Percentiles rank a stretch among this genome's conserved stretches.
Conservation (phyloP, 352 stramenopile genomes). For the Phytopythium litorale region DNA sequence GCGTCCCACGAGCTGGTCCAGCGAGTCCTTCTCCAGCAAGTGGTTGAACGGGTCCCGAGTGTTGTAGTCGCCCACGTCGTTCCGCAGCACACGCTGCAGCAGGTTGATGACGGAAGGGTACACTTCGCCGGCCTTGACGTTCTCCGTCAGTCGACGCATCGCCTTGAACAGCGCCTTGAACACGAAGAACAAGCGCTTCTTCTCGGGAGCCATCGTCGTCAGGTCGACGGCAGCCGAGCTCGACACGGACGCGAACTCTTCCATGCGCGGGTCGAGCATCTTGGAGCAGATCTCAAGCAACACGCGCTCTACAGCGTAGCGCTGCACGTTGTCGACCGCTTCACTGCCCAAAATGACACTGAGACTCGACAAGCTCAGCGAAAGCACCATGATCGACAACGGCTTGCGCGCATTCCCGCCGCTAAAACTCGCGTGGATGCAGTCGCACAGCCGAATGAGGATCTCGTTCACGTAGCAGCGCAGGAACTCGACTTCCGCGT, state of each 20-base stretch:
- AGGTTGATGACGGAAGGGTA: conserved; percentile 78
- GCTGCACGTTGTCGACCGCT: conserved; percentile 57
- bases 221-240: conserved; percentile 37
- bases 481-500: conserved; percentile 63
- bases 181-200: conserved; percentile 61
- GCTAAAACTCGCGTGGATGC: conserved; percentile 70
- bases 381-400: conserved; percentile 65
- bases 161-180: conserved; percentile 71
- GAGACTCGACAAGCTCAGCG: conserved; percentile 66
- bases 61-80: conserved; percentile 80
- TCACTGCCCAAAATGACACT: conserved; percentile 57
- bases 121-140: conserved; percentile 59
- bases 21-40: conserved; percentile 67
- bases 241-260: conserved; percentile 41
- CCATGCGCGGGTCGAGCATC: conserved; percentile 66
- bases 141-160: conserved; percentile 48
- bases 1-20: conserved; percentile 74
- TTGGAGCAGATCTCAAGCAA: conserved; percentile 72
- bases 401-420: conserved; percentile 54
- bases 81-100: conserved; percentile 73
- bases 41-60: conserved; percentile 63
- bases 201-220: conserved; percentile 36
- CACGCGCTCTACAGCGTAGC: conserved; percentile 73
- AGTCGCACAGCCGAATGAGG: conserved; percentile 63
- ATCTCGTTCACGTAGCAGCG: conserved; percentile 80